These are phyloP conservation scores for Phyllosticta citrichinensis DNA, from an alignment of 2,329 filamentous ascomycete species.

Conservation along the genomic window DNA sequence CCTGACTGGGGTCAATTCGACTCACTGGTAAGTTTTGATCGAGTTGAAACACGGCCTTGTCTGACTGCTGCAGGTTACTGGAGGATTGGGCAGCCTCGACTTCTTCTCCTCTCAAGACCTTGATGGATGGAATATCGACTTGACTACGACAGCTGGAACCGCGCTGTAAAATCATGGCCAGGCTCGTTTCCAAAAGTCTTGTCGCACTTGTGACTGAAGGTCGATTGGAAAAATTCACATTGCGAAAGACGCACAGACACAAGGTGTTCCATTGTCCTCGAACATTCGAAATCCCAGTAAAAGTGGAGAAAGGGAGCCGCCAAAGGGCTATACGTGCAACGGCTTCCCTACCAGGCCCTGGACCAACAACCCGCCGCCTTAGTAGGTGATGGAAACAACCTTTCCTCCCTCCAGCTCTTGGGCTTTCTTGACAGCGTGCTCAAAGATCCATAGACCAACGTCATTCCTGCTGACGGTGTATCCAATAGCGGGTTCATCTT, in stretches of 20 bases:
- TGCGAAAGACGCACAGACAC: too few relatives aligned
- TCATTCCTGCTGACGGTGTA: conserved; percentile 30
- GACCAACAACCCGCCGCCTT: background rate
- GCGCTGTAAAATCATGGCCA: background rate
- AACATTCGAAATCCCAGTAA: too few relatives aligned
- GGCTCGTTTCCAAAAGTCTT: background rate
- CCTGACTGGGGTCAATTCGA: conserved; percentile 30
- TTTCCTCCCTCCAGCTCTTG: conserved; percentile 20
- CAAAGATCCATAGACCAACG: conserved; percentile 32
- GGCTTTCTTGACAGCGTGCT: conserved; percentile 20
- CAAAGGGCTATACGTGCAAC: too few relatives aligned
- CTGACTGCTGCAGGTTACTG: background rate
- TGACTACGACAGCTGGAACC: background rate
- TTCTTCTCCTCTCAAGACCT: background rate
- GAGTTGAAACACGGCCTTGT: too few relatives aligned
- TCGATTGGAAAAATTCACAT: background rate
- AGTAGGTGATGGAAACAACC: conserved; percentile 27
- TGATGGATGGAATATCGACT: background rate
- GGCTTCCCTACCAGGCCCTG: too few relatives aligned
- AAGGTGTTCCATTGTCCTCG: too few relatives aligned
- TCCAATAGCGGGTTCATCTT: conserved; percentile 22
- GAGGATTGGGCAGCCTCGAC: conserved; percentile 5
- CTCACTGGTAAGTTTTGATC: conserved; percentile 21
- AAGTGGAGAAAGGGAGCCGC: too few relatives aligned
- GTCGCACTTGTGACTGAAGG: background rate